A percentile compares a stretch with the other conserved stretches of the same genome.
These are phyloP conservation scores for Phytopythium delawarense DNA, from an alignment of 352 stramenopile species.

Conservation along the genomic window DNA sequence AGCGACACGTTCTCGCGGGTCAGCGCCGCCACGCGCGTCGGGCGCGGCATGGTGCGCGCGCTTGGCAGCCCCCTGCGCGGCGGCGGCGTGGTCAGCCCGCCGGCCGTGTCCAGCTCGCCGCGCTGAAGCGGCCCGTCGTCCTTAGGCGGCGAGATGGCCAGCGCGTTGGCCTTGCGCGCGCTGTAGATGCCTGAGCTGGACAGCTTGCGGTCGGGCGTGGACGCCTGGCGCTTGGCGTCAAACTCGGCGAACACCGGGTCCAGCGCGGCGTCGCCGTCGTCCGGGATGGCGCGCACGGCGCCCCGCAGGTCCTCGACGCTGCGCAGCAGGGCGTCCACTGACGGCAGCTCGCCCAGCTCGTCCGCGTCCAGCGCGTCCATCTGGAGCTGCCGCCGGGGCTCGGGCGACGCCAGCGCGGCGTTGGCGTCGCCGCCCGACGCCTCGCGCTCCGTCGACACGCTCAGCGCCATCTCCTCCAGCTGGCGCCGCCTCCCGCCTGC, in stretches of 20 bases:
- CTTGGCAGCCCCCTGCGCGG: slow-evolving; percentile 11
- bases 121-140: slow-evolving; percentile 15
- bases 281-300: slow-evolving; percentile 33
- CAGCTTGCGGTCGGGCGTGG: slow-evolving; percentile 18
- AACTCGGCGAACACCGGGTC: slow-evolving; percentile 27
- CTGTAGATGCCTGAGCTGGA: slow-evolving; percentile 21
- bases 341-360: slow-evolving; percentile 29
- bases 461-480: not conserved
- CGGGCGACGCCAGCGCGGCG: slow-evolving; percentile 4
- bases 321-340: slow-evolving; percentile 51
- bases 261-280: slow-evolving; percentile 13
- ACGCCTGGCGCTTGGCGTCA: slow-evolving; percentile 18
- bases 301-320: slow-evolving; percentile 45
- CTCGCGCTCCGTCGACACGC: not conserved
- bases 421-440: not conserved
- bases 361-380: slow-evolving; percentile 21
- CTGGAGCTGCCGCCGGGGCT: slow-evolving; percentile 20
- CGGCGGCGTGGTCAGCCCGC: slow-evolving; percentile 33
- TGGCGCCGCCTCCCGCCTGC: not conserved
- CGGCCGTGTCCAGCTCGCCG: slow-evolving; percentile 12
- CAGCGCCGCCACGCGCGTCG: slow-evolving; percentile 55
- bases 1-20: slow-evolving; percentile 81
- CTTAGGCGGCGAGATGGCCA: slow-evolving; percentile 28
- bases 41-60: slow-evolving; percentile 25
- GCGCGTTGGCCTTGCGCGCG: slow-evolving; percentile 19